Evolutionary conservation across 805 yeast species (phyloP).

Genomic region (Candida ascalaphidarum): DNA sequence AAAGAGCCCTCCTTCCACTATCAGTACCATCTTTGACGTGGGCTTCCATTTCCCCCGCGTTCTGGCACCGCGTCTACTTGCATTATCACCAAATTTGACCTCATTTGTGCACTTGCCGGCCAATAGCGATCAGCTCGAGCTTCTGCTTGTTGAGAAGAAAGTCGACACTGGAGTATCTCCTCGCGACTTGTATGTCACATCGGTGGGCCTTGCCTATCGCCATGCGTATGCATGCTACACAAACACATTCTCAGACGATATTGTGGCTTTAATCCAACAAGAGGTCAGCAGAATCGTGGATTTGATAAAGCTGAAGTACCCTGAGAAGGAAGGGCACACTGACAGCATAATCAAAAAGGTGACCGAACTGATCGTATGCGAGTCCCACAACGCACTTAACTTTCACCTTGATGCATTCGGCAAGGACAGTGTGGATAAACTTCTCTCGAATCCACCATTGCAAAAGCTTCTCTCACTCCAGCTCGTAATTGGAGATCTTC

Average conservation of each 20-base stretch:
- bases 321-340: slow-evolving; percentile 7
- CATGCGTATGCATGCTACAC: slow-evolving; percentile 68
- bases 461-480: slow-evolving; percentile 69
- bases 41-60: slow-evolving; percentile 44
- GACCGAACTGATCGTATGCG: slow-evolving; percentile 43
- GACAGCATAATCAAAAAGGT: slow-evolving; percentile 10
- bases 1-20: slow-evolving; percentile 17
- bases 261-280: slow-evolving; percentile 46
- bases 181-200: slow-evolving; percentile 31
- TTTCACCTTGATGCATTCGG: slow-evolving; percentile 57
- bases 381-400: slow-evolving; percentile 68
- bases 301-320: slow-evolving; percentile 5
- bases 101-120: slow-evolving; percentile 24
- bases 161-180: slow-evolving; percentile 8
- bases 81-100: slow-evolving; percentile 45
- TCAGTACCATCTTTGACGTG: slow-evolving; percentile 40
- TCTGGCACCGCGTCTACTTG: slow-evolving; percentile 17
- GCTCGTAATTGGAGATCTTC: slow-evolving; percentile 48
- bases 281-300: slow-evolving; percentile 26
- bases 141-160: slow-evolving; percentile 13
- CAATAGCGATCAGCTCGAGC: slow-evolving; percentile 7
- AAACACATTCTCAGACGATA: slow-evolving; percentile 60
- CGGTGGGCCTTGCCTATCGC: slow-evolving; percentile 55
- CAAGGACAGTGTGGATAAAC: slow-evolving; percentile 67
- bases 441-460: slow-evolving; percentile 68